Conservation (phyloP, 106 monocot species). For the Iris macrosiphon region DNA sequence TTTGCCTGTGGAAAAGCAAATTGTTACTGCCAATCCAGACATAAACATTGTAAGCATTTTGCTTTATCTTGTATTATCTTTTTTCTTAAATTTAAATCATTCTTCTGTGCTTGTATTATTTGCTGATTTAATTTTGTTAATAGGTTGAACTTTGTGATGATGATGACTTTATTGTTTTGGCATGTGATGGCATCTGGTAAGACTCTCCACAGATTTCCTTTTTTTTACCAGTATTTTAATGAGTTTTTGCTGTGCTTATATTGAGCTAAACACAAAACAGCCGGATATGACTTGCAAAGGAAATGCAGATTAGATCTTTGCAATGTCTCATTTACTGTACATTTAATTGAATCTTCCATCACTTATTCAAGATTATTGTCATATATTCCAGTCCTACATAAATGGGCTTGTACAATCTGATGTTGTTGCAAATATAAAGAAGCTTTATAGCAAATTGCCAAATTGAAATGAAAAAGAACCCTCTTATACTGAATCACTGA, state of each 20-base stretch:
- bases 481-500: too few relatives aligned
- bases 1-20: constrained; percentile 85
- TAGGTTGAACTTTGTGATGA: constrained; percentile 95
- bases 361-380: too few relatives aligned
- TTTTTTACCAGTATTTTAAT: background rate
- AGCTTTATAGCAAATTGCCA: too few relatives aligned
- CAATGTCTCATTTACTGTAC: too few relatives aligned
- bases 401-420: too few relatives aligned
- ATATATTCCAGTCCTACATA: too few relatives aligned
- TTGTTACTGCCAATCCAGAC: constrained; percentile 86
- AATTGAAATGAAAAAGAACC: too few relatives aligned
- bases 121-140: background rate
- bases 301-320: too few relatives aligned
- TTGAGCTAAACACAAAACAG: too few relatives aligned
- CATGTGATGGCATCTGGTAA: constrained; percentile 95
- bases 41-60: constrained; percentile 48
- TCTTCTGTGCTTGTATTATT: background rate
- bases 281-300: too few relatives aligned
- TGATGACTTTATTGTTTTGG: constrained; percentile 86
- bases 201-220: constrained; percentile 1
- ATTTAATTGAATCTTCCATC: too few relatives aligned
- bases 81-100: background rate
- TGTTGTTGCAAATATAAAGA: too few relatives aligned
- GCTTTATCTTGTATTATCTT: background rate
- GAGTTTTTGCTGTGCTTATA: background rate